Evolutionary conservation across 352 stramenopile species (phyloP).

Genomic region (Pythium rhizo-oryzae): DNA sequence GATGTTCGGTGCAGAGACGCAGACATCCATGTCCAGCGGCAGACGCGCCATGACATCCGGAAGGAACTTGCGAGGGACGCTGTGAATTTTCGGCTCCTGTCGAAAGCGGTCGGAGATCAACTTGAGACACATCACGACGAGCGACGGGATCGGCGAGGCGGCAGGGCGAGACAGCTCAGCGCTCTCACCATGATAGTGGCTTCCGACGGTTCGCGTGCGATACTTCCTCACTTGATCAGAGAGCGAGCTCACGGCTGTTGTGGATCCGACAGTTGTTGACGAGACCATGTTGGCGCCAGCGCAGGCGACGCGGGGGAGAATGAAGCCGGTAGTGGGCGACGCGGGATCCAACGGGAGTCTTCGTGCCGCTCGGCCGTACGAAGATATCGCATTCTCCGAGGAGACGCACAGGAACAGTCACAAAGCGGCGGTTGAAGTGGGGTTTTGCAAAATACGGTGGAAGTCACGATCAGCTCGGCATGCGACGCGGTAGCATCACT

Average conservation of each 20-base stretch:
- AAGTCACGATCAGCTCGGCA: no score
- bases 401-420: slow-evolving; percentile 8
- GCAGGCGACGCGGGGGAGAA: background rate
- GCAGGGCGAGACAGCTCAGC: slow-evolving; percentile 19
- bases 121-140: slow-evolving; percentile 79
- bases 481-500: no score
- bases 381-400: background rate
- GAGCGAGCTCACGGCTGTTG: slow-evolving; percentile 66
- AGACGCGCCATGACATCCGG: slow-evolving; percentile 82
- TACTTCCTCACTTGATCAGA: slow-evolving; percentile 87
- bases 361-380: background rate
- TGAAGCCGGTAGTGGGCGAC: background rate
- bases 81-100: slow-evolving; percentile 66
- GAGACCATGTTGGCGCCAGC: slow-evolving; percentile 48
- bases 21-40: slow-evolving; percentile 81
- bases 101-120: slow-evolving; percentile 77
- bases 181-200: slow-evolving; percentile 33
- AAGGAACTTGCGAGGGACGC: slow-evolving; percentile 79
- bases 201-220: slow-evolving; percentile 56
- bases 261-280: slow-evolving; percentile 60
- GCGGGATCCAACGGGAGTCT: background rate
- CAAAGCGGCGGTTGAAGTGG: slow-evolving; percentile 3
- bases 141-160: slow-evolving; percentile 42
- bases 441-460: background rate
- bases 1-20: slow-evolving; percentile 80